Base-by-base conservation (phyloP, 176 grass and related monocot species). In the Paspalum notatum region DNA sequence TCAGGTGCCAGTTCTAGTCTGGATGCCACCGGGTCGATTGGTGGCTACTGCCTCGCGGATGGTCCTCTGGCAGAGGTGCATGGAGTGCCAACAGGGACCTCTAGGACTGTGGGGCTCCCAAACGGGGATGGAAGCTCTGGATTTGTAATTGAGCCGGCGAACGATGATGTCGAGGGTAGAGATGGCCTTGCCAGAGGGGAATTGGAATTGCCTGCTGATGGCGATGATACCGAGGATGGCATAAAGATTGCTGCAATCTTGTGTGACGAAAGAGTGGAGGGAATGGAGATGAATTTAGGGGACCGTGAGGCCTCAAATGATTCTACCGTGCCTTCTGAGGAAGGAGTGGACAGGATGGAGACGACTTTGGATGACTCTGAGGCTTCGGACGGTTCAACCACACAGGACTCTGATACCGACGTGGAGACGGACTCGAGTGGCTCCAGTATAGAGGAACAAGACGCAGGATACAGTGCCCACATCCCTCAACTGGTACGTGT, bases 401-500 rank as follows among this genome's bases (percentile, higher is more conserved):
- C 75, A 51, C 81, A 88, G 9, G 88, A 93, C 61, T 87, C 66
- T 77, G 90, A 91, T 59, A 88, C 77, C 1, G 88, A 91, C 45
- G 74, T 76, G 5, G 88, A 97, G 82, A 80, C 89, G 8, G 93
- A 87, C 73, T 91, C 86, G 4, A 91, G 87, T 85, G 43, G 74
- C 72, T 95, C 90, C 52, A 93, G 80, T 68, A 51, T 61, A 83
- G 92, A 91, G 66, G 88, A 99, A 65, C 90, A 88, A 61, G 68
- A 78, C 7, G 12, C 82, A 27, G 76, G 66, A 58, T 85, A 86
- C 55, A 52, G 62, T 52, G 78, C 74, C 60, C 60, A 83, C 63
- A 84, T 68, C 66, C 73, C 82, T 18, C 57, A 57, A 27, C 70
- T 72, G 88, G 93, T 97, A 97, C 58, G 56, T 89, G 62, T 81